These are phyloP conservation scores for Eutrema heterophyllum DNA, from an alignment of 345 rosid species.

Conservation along the genomic window DNA sequence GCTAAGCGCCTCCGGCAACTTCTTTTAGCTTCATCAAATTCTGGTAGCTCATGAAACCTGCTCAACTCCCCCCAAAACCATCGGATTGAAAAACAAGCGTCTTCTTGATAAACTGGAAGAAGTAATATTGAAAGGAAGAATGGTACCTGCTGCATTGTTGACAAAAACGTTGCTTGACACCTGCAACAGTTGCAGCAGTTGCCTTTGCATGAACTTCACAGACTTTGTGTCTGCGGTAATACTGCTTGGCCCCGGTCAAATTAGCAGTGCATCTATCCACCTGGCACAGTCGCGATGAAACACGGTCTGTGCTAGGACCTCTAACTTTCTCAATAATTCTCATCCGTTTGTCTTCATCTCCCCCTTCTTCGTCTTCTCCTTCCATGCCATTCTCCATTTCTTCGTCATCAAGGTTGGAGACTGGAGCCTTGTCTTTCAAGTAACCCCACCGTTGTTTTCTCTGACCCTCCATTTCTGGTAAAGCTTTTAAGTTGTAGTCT, in stretches of 20 bases:
- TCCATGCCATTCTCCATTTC: conserved; percentile 35
- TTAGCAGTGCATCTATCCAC: conserved; percentile 68
- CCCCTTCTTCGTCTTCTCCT: conserved; percentile 44
- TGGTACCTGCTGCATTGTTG: conserved; percentile 95
- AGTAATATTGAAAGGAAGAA: neutral
- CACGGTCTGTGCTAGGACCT: conserved; percentile 23
- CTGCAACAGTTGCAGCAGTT: conserved; percentile 48
- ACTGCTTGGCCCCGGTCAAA: conserved; percentile 60
- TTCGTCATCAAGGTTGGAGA: conserved; percentile 38
- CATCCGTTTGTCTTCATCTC: conserved; percentile 36
- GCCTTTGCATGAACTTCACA: conserved; percentile 87
- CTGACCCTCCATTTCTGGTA: conserved; percentile 35
- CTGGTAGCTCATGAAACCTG: conserved; percentile 73
- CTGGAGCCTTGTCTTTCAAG: conserved; percentile 33
- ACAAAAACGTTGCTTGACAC: conserved; percentile 71
- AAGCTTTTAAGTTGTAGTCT: neutral
- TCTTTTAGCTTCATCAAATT: conserved; percentile 86
- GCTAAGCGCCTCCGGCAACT: conserved; percentile 86
- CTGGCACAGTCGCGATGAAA: conserved; percentile 49
- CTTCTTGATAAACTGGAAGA: neutral
- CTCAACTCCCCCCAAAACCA: neutral
- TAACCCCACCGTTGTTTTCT: conserved; percentile 31
- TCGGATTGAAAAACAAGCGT: neutral
- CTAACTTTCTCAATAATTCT: conserved; percentile 12
- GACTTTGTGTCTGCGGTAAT: conserved; percentile 82